A percentile compares a stretch with the other conserved stretches of the same genome.
Evolutionary conservation across 2,329 filamentous ascomycete genomes (phyloP).

Genomic region (Orbilia oligospora): DNA sequence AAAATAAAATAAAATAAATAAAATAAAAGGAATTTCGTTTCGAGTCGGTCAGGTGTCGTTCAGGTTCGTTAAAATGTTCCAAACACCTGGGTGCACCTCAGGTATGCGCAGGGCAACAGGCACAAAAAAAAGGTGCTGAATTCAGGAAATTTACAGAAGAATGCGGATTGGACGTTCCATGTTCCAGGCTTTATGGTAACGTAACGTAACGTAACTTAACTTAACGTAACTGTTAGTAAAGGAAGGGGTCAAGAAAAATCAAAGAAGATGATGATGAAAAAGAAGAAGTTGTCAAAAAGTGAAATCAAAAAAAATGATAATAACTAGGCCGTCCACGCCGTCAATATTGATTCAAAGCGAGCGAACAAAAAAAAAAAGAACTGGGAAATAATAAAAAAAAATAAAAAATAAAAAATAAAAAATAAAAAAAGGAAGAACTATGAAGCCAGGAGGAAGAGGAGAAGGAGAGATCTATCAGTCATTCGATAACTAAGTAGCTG

Average conservation of each 20-base stretch:
- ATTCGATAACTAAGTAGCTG: constrained; percentile 21
- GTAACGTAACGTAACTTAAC: constrained; percentile 4
- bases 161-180: constrained; percentile 53
- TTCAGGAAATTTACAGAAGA: constrained; percentile 52
- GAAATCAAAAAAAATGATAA: no score
- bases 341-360: neutral
- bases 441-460: constrained; percentile 26
- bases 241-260: constrained; percentile 29
- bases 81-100: constrained; percentile 17
- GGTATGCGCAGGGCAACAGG: constrained; percentile 25
- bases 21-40: neutral
- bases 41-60: constrained; percentile 10
- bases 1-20: neutral
- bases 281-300: neutral
- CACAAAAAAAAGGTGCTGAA: constrained; percentile 9
- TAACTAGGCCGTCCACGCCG: constrained; percentile 15
- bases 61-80: constrained; percentile 6
- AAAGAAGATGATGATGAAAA: no score
- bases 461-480: constrained; percentile 24
- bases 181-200: constrained; percentile 38
- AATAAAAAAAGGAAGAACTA: neutral
- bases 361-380: neutral
- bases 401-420: neutral
- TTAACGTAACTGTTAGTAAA: constrained; percentile 15
- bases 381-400: neutral